Evolutionary conservation across 352 stramenopile species (phyloP), one percentile per base, ranked within the genome.

Genomic region (Pythium utonaiense): DNA sequence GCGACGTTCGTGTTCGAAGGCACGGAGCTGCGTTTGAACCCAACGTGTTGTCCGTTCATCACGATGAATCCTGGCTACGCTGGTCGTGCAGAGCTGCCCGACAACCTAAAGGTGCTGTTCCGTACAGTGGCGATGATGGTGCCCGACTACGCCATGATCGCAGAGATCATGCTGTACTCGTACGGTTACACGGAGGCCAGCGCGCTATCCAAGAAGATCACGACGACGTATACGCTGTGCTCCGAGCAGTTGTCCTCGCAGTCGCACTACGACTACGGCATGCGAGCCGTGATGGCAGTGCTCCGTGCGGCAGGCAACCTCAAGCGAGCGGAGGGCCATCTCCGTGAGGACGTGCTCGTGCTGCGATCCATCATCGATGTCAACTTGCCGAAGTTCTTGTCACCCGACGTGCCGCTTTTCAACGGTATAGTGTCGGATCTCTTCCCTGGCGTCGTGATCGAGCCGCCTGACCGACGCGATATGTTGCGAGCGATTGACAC

Each of bases 61-160:
- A 98, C 92, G 2, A 98, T 98, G 93, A 98, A 98, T 67, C 93
- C 93, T 6, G 92, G 96, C 4, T 99, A 99, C 59, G 96, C 96
- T 1, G 96, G 96, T 27, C 88, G 96, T 59, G 97, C 85, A 1
- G 93, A 98, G 74, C 73, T 98, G 5, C 93, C 93, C 0, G 93
- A 98, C 58, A 98, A 98, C 64, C 74, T 98, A 8, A 98, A 98
- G 68, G 93, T 94, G 16, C 69, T 98, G 6, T 98, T 98, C 66
- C 83, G 93, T 16, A 89, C 89, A 10, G 97, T 93, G 51, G 93
- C 93, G 5, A 98, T 98, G 93, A 98, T 98, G 93, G 93, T 98
- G 40, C 93, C 93, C 16, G 90, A 98, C 70, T 98, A 98, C 57
- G 91, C 93, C 0, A 76, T 98, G 40, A 98, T 98, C 69, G 91